phyloP scores from a whole-genome alignment of 2,329 filamentous ascomycete genomes.

The Lachnellula cervina region DNA sequence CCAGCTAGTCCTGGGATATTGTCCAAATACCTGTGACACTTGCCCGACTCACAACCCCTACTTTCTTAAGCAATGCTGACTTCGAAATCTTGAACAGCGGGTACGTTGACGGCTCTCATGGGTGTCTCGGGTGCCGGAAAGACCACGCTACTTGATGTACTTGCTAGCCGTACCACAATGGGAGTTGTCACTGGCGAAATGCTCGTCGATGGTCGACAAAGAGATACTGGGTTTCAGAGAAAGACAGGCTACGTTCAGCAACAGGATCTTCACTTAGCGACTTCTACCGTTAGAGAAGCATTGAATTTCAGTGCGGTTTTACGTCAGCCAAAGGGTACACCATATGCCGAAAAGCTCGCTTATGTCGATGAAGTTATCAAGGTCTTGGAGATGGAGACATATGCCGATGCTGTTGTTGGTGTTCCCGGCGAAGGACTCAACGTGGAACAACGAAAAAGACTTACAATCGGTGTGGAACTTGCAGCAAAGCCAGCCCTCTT shows the following conservation, averaged over 20 bases:
- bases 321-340: constrained; percentile 70
- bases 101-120: constrained; percentile 82
- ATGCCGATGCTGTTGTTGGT: constrained; percentile 86
- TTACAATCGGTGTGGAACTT: constrained; percentile 91
- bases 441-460: constrained; percentile 62
- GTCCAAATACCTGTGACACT: too few species aligned
- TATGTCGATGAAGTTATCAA: constrained; percentile 91
- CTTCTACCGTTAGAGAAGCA: constrained; percentile 82
- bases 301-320: constrained; percentile 83
- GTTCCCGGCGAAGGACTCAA: constrained; percentile 65
- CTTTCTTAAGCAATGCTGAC: too few species aligned
- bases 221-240: constrained; percentile 79
- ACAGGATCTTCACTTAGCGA: constrained; percentile 81
- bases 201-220: constrained; percentile 56
- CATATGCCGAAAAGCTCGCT: constrained; percentile 70
- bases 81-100: constrained; percentile 38
- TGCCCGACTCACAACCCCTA: too few species aligned
- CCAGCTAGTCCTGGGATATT: too few species aligned
- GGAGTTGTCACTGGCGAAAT: constrained; percentile 85
- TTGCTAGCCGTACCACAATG: constrained; percentile 77
- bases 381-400: constrained; percentile 83
- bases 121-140: constrained; percentile 69
- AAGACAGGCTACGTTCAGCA: constrained; percentile 92
- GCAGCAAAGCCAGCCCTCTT: constrained; percentile 86
- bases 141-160: constrained; percentile 76